Percentiles rank a stretch among this genome's conserved stretches.
Evolutionary conservation across 352 stramenopile genomes (phyloP).

Genomic region (Phytophthora pini): DNA sequence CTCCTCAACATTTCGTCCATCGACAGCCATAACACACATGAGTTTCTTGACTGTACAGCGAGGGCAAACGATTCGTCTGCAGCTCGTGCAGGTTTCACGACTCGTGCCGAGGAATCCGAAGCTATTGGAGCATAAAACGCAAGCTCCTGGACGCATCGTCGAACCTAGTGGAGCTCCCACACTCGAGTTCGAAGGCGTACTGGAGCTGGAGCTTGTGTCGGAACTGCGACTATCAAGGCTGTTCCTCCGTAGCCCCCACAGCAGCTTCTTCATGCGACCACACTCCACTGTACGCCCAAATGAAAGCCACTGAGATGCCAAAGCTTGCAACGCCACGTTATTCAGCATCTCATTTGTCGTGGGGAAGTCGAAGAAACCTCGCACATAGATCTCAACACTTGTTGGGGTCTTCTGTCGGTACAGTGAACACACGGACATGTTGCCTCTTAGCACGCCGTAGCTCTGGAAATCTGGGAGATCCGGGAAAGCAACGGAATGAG

Average conservation of each 20-base stretch:
- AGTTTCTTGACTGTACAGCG: constrained; percentile 32
- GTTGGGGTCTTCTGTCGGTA: constrained; percentile 40
- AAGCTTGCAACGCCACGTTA: constrained; percentile 29
- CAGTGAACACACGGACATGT: constrained; percentile 52
- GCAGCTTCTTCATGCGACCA: constrained; percentile 51
- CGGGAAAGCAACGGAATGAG: constrained; percentile 52
- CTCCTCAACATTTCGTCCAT: constrained; percentile 29
- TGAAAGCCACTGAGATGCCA: constrained; percentile 35
- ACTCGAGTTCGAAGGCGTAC: background rate
- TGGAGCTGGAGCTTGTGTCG: constrained; percentile 17
- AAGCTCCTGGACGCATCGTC: constrained; percentile 10
- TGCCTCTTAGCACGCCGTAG: constrained; percentile 39
- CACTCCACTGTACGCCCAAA: constrained; percentile 38
- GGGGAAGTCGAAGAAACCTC: constrained; percentile 48
- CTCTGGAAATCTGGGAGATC: constrained; percentile 30
- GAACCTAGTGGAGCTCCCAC: background rate
- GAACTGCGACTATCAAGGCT: constrained; percentile 14
- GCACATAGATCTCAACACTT: constrained; percentile 46
- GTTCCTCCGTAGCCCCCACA: constrained; percentile 38
- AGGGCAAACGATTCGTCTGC: constrained; percentile 26
- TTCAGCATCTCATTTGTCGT: constrained; percentile 37
- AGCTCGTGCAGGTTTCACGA: constrained; percentile 27
- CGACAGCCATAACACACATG: constrained; percentile 20
- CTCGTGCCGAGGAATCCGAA: constrained; percentile 33
- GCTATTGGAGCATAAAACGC: constrained; percentile 23